Evolutionary conservation across 2,329 filamentous ascomycete species (phyloP), one percentile per base, ranked within the genome.

Genomic region (Microsporum canis): DNA sequence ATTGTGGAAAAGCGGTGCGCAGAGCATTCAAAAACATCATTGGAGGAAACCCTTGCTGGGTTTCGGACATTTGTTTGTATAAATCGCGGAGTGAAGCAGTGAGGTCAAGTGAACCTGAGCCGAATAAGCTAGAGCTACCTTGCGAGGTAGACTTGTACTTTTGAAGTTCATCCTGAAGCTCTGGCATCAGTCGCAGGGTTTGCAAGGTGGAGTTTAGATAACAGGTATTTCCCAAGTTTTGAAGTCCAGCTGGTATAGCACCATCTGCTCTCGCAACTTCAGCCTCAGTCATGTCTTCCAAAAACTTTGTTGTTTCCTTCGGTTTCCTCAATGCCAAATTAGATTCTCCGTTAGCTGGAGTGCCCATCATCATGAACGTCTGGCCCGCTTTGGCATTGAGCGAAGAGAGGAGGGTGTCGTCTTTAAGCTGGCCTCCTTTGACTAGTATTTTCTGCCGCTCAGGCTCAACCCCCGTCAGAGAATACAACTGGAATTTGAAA

Each of bases 201-300:
- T 99, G 95, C n/a, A 99, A 80, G 0, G 92, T 96, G 57, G 94
- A 94, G 80, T 99, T 99, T 70, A 97, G 85, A 73, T 99, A 99
- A 79, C 94, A 99, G 3, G 95, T 99, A 75, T 99, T 99, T 68
- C 95, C 94, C 63, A 96, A 79, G 71, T 99, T 99, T 72, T 88
- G 83, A 64, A 99, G 78, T 55, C 94, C 94, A 61, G 91, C 88
- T 1, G 95, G 94, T 53, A 83, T 92, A 56, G 91, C 91, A 62
- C 89, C 91, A 63, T 87, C 87, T 71, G 88, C 84, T 73, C 86
- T 85, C 27, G 94, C 92, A 59, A 86, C 84, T 74, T 97, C 92
- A 34, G 91, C 91, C 72, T 95, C 91, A 31, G 89, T 95, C 92
- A 99, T 96, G 73, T 99, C 94, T 76, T 99, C 94, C 65, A 95